phyloP scores from a whole-genome alignment of 2,329 filamentous ascomycete genomes.

The Lachnellula hyalina region DNA sequence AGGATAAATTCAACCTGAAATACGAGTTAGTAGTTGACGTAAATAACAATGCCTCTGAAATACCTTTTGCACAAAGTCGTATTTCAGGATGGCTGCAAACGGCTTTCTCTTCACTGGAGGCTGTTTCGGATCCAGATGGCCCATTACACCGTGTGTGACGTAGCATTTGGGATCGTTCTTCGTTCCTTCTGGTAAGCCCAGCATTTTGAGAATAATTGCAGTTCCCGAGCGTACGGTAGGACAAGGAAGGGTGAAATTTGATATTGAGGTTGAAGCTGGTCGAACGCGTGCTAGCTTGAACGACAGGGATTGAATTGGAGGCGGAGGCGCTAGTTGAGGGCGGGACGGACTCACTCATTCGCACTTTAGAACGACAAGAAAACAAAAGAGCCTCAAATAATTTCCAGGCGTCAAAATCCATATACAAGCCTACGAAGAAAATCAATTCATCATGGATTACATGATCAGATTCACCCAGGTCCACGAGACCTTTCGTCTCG shows the following conservation, averaged over 20 bases:
- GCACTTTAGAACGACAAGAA: not conserved
- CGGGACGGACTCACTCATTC: not conserved
- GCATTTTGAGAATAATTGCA: slow-evolving; percentile 31
- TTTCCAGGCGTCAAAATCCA: not conserved
- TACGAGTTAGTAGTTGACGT: slow-evolving; percentile 1
- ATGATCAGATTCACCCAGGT: slow-evolving; percentile 84
- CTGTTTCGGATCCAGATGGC: slow-evolving; percentile 65
- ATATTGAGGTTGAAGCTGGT: not conserved
- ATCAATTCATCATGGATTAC: slow-evolving; percentile 55
- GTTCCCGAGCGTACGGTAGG: not conserved
- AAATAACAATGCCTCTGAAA: slow-evolving; percentile 3
- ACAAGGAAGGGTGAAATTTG: not conserved
- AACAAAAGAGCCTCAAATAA: not conserved
- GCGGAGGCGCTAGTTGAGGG: not conserved
- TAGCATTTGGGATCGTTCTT: slow-evolving; percentile 58
- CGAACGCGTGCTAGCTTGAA: slow-evolving; percentile 10
- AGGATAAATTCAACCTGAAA: slow-evolving; percentile 64
- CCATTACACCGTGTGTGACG: slow-evolving; percentile 63
- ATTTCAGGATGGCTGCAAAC: slow-evolving; percentile 62
- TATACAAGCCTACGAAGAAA: not conserved
- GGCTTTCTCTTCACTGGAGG: slow-evolving; percentile 69
- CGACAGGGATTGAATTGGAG: not conserved
- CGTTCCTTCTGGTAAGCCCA: slow-evolving; percentile 36
- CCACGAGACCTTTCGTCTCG: slow-evolving; percentile 84
- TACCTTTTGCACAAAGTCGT: slow-evolving; percentile 66